Evolutionary conservation across 2,329 filamentous ascomycete genomes (phyloP), one percentile per base, ranked within the genome.

Genomic region (Aspergillus hortae): DNA sequence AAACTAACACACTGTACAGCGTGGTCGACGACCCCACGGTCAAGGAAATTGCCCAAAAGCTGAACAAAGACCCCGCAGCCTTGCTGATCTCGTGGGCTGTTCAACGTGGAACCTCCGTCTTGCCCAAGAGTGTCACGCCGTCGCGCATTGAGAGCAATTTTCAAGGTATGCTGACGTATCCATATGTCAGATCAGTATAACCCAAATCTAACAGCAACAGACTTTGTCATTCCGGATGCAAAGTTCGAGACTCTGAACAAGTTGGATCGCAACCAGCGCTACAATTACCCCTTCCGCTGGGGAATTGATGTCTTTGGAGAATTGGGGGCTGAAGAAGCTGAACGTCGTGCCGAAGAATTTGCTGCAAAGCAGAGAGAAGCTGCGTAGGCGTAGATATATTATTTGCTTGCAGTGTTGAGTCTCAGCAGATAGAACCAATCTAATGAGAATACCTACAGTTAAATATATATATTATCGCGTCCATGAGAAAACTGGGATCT

Each of bases 21-120:
- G 75, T 87, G 61, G 78, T 80, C 51, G 81, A 85, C 44, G 84
- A 83, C 67, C 78, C 81, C 0, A 75, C 82, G 6, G 73, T 85
- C 15, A 76, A 82, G 63, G 73, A 88, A 48, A 82, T 87, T 5
- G 78, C 84, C 64, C 82, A 82, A 73, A 82, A 83, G 62, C 75
- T 81, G 33, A 78, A 81, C 30, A 80, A 78, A 61, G 77, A 85
- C n/a, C 77, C 79, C 2, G 80, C 79, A 1, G 76, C 80, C 54
- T 63, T 83, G 6, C 69, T 83, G 6, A 75, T 83, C 51, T 77
- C 75, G 41, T 83, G 80, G 79, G 77, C 74, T 11, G 70, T 82
- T 7, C 76, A 81, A 60, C 71, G 80, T 23, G 79, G 80, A 1
- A 80, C 76, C 1, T 72, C 78, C 6, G 79, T 80, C 6, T 64